phyloP scores from a whole-genome alignment of 257 asterid species.

The Sherardia arvensis region DNA sequence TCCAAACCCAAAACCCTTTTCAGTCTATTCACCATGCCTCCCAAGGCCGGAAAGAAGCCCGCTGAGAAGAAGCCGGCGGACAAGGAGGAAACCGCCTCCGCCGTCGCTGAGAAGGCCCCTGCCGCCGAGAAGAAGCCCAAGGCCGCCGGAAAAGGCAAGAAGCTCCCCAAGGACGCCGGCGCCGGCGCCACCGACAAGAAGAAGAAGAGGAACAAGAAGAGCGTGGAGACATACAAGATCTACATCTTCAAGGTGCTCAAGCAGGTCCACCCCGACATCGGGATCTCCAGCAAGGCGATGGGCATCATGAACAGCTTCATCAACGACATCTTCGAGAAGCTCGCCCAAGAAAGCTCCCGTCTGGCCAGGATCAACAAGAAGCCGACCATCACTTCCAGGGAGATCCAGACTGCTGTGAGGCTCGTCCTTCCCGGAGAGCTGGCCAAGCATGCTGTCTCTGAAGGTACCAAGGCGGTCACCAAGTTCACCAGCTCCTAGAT shows the following conservation, averaged over 20 bases:
- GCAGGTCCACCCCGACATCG: slow-evolving; percentile 1
- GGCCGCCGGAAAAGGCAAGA: slow-evolving; percentile 69
- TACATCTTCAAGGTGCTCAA: slow-evolving; percentile 1
- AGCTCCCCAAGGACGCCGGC: slow-evolving; percentile 48
- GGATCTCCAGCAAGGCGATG: slow-evolving; percentile 4
- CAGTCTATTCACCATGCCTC: slow-evolving; percentile 30
- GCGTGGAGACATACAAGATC: background rate
- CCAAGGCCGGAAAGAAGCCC: slow-evolving; percentile 29
- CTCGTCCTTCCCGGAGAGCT: background rate
- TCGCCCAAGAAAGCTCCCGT: background rate
- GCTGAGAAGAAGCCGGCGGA: slow-evolving; percentile 52
- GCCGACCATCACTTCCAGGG: background rate
- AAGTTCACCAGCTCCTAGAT: slow-evolving; percentile 16
- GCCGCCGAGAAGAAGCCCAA: slow-evolving; percentile 55
- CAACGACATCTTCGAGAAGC: background rate
- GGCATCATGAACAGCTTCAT: slow-evolving; percentile 1
- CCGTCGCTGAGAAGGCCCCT: slow-evolving; percentile 33
- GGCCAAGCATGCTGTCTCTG: background rate
- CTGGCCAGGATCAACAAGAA: slow-evolving; percentile 3
- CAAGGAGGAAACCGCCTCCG: slow-evolving; percentile 20
- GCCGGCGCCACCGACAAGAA: slow-evolving; percentile 47
- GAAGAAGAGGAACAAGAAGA: slow-evolving; percentile 42
- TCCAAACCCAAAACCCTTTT: background rate
- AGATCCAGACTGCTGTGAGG: background rate
- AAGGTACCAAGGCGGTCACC: background rate